These are phyloP conservation scores for Penicillium antarcticum DNA, from an alignment of 495 filamentous ascomycete genomes.

Conservation along the genomic window DNA sequence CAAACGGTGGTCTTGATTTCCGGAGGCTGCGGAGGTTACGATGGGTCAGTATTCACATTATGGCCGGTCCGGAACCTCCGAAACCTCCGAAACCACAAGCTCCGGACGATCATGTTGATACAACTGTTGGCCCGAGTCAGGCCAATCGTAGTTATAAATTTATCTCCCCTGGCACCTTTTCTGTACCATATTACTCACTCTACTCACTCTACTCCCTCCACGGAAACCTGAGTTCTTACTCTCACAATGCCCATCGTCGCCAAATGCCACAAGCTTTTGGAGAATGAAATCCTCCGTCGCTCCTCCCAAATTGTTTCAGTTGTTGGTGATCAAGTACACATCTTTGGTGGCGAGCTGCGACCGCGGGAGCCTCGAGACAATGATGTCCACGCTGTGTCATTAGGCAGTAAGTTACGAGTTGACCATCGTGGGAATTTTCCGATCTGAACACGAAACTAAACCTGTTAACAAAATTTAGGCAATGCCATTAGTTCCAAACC, in stretches of 20 bases:
- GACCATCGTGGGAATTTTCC: not conserved
- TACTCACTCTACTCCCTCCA: too few relatives aligned
- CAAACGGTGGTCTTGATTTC: too few relatives aligned
- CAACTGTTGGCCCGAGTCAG: too few relatives aligned
- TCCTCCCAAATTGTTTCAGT: constrained; percentile 69
- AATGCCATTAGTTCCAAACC: constrained; percentile 5
- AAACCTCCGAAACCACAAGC: too few relatives aligned
- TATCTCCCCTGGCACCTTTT: too few relatives aligned
- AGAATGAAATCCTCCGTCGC: constrained; percentile 50
- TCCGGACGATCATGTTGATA: too few relatives aligned
- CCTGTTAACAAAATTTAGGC: not conserved
- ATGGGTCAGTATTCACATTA: too few relatives aligned
- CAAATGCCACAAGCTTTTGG: constrained; percentile 20
- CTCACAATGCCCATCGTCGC: not conserved
- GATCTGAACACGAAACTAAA: not conserved
- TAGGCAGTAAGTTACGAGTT: constrained; percentile 31
- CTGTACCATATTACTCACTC: too few relatives aligned
- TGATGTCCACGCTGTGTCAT: constrained; percentile 62
- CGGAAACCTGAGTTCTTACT: too few relatives aligned
- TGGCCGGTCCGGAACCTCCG: too few relatives aligned
- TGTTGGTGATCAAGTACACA: constrained; percentile 58
- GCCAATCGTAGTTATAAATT: too few relatives aligned
- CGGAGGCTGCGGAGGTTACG: too few relatives aligned
- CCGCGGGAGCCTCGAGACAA: constrained; percentile 59
- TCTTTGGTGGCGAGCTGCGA: constrained; percentile 42